Base-by-base conservation (phyloP, 1,284 basidiomycete genomes). In the Ganoderma multipileum region DNA sequence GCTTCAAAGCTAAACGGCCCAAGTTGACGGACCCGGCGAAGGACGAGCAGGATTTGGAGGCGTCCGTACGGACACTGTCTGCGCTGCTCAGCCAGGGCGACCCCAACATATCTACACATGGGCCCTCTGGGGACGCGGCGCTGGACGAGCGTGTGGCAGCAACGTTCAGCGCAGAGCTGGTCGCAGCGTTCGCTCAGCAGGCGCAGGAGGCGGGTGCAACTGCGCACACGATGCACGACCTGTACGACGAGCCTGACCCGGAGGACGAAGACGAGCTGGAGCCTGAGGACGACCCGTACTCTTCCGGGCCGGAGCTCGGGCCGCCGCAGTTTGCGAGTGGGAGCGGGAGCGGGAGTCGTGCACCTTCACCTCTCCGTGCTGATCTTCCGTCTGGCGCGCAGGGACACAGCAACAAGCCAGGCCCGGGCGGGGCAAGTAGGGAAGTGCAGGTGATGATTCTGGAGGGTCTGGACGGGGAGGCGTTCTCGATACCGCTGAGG, bases 111-210 rank as follows among this genome's bases (percentile, higher is more conserved):
- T 47, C 64, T 8, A 23, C 61, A 2, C 68, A 66, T 30, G 44
- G 26, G 2, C 38, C 64, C 30, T 38, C 59, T 16, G 66, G 60
- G n/a, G 82, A 85, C 63, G 83, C 86, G 64, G 83, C 86, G 23
- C 78, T 91, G 59, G 89, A 90, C 66, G 84, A 84, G 26, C 86
- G 86, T 20, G 87, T 92, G 7, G 89, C 90, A 16, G 72, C 75
- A 30, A 89, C 86, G 65, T 89, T 93, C 70, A 91, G 89, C 69
- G 90, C 88, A 18, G 91, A 91, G 76, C 89, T 94, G 68, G 91
- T 90, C 5, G 90, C 90, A 20, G 90, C 90, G 0, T 88, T 93
- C 69, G 91, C 89, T 3, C 88, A 92, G 71, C 66, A 70, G 23
- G 61, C 58, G 20, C 63, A 62, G 11, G 36, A 30, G 14, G 60